Conservation (phyloP, 192 early-diverging fungal genomes). For the Coemansia sp. region DNA sequence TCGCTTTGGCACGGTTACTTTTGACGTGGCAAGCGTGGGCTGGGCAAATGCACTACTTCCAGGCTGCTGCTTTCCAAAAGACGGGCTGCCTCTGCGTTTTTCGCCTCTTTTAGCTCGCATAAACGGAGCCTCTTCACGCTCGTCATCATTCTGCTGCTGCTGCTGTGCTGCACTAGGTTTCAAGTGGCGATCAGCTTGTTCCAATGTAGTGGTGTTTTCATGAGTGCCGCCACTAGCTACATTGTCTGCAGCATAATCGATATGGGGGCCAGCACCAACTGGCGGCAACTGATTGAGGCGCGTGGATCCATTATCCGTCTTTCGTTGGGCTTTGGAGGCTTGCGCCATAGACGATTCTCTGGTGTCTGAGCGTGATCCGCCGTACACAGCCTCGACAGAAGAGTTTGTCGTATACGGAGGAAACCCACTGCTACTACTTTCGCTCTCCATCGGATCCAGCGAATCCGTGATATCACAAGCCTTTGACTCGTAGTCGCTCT, state of each 20-base stretch:
- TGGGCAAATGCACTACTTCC: constrained; percentile 24
- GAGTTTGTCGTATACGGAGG: constrained; percentile 32
- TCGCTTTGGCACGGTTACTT: constrained; percentile 32
- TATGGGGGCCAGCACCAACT: no score
- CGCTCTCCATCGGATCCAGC: constrained; percentile 5
- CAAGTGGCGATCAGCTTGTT: background rate
- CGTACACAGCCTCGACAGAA: constrained; percentile 51
- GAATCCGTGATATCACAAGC: background rate
- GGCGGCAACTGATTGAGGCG: background rate
- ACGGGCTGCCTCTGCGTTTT: background rate
- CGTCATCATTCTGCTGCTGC: background rate
- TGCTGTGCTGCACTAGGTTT: background rate
- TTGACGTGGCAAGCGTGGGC: constrained; percentile 29
- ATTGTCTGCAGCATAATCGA: background rate
- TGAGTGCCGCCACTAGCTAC: background rate
- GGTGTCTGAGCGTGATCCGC: constrained; percentile 41
- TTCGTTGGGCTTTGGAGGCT: constrained; percentile 2
- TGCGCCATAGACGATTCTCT: constrained; percentile 13
- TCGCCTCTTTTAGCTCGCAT: background rate
- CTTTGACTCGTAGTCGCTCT: background rate
- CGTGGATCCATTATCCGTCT: background rate
- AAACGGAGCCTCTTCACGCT: background rate
- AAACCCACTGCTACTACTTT: constrained; percentile 14
- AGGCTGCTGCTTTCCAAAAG: background rate
- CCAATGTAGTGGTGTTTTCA: background rate